Evolutionary conservation across 2,329 filamentous ascomycete species (phyloP).

Genomic region (Corniculantispora saksenae): DNA sequence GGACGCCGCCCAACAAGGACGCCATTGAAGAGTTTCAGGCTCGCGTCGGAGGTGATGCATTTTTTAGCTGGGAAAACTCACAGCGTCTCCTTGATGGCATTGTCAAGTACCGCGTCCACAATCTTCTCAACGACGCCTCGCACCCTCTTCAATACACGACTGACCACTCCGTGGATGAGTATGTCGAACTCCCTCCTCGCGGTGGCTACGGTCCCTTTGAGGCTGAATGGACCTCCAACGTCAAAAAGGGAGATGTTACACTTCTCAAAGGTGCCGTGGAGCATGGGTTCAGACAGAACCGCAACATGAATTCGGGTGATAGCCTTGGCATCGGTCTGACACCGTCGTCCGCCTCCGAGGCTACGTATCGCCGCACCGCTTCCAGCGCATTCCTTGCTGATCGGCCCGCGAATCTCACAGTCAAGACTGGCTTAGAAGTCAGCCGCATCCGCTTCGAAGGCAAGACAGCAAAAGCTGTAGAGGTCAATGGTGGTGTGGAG

Average conservation of each 20-base stretch:
- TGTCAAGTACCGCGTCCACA: not conserved
- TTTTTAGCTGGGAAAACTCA: not conserved
- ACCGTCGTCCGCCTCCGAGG: not conserved
- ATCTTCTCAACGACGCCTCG: not conserved
- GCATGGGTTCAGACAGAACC: constrained; percentile 58
- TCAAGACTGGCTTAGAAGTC: not conserved
- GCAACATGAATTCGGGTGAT: not conserved
- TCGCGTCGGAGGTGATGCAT: not conserved
- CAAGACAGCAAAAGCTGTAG: not conserved
- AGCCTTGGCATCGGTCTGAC: not conserved
- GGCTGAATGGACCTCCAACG: not conserved
- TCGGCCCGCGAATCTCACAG: not conserved
- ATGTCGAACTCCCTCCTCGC: not conserved
- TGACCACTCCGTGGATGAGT: not conserved
- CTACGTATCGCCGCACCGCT: not conserved
- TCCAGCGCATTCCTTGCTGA: not conserved
- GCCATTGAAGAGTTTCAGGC: not conserved
- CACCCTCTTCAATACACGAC: not conserved
- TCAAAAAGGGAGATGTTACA: not conserved
- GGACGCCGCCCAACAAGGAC: not conserved
- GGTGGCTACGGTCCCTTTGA: not conserved
- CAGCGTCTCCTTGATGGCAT: not conserved
- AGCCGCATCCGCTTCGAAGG: not conserved
- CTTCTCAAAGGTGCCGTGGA: not conserved
- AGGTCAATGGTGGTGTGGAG: not conserved